Evolutionary conservation across 768 basidiomycete species (phyloP).

Genomic region (Pisolithus albus): DNA sequence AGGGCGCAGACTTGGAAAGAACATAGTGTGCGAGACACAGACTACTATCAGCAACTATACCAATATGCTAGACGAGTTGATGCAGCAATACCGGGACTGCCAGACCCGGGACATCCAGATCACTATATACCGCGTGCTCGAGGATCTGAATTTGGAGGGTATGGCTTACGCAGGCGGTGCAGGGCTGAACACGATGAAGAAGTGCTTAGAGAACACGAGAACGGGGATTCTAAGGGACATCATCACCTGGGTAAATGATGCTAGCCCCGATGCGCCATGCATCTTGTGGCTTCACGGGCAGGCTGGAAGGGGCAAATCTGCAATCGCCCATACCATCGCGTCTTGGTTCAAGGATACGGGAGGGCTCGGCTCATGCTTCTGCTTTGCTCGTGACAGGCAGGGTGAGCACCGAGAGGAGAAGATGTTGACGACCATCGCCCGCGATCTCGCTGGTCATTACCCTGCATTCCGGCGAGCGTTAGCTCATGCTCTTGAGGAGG

Average conservation of each 20-base stretch:
- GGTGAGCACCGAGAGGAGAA: not conserved
- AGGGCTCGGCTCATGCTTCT: not conserved
- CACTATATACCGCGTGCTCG: not conserved
- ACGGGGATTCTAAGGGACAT: not conserved
- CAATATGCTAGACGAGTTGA: not conserved
- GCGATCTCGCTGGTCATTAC: not conserved
- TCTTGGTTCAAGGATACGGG: not conserved
- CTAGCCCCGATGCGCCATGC: not conserved
- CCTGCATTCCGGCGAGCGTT: not conserved
- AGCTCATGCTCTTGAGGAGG: not conserved
- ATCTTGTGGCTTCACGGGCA: not conserved
- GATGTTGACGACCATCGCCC: not conserved
- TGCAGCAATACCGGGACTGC: not conserved
- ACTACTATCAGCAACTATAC: not conserved
- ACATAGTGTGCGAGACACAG: not conserved
- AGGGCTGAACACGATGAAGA: not conserved
- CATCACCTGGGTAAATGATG: not conserved
- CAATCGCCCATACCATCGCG: constrained; percentile 1
- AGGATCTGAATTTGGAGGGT: not conserved
- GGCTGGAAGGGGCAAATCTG: not conserved
- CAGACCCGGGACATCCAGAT: not conserved
- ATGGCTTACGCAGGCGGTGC: not conserved
- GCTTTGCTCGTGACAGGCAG: not conserved
- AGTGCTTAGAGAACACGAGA: not conserved
- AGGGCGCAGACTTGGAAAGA: not conserved